These are phyloP conservation scores for Phlyctochytrium arcticum DNA, from an alignment of 192 early-diverging fungal species.

Conservation along the genomic window DNA sequence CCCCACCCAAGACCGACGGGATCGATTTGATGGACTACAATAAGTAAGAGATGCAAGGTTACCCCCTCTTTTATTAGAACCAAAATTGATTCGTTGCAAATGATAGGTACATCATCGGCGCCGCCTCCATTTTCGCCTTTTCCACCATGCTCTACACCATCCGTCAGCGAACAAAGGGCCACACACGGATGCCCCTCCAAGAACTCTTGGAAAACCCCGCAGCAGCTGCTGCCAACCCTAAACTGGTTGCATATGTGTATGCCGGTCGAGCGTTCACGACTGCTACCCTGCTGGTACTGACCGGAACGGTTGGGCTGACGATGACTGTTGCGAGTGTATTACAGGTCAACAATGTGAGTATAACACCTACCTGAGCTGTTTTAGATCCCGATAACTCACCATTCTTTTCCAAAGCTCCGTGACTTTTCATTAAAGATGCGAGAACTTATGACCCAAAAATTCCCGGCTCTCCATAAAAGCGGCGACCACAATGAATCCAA, in stretches of 20 bases:
- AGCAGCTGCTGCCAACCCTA: constrained; percentile 35
- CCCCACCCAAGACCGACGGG: not conserved
- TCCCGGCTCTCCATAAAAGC: constrained; percentile 27
- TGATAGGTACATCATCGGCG: constrained; percentile 20
- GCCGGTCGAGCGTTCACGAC: constrained; percentile 41
- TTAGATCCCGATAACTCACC: no score
- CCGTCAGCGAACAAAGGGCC: constrained; percentile 9
- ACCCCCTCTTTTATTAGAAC: not conserved
- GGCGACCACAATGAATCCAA: constrained; percentile 26
- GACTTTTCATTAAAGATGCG: constrained; percentile 37
- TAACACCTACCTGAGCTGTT: no score
- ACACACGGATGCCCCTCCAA: constrained; percentile 22
- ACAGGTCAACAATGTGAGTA: constrained; percentile 36
- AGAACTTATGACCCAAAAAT: constrained; percentile 4
- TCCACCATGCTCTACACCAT: constrained; percentile 22
- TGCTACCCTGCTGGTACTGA: constrained; percentile 32
- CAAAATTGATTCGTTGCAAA: not conserved
- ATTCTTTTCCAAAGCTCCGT: constrained; percentile 16
- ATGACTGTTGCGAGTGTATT: constrained; percentile 35
- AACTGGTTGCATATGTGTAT: constrained; percentile 42
- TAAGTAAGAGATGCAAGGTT: not conserved
- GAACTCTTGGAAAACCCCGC: constrained; percentile 23
- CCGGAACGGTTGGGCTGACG: constrained; percentile 24
- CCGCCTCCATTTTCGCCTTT: constrained; percentile 18
- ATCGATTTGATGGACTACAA: not conserved